phyloP scores from a whole-genome alignment of 1,139 yeast genomes.

The Kurtzmaniella quercitrusa region DNA sequence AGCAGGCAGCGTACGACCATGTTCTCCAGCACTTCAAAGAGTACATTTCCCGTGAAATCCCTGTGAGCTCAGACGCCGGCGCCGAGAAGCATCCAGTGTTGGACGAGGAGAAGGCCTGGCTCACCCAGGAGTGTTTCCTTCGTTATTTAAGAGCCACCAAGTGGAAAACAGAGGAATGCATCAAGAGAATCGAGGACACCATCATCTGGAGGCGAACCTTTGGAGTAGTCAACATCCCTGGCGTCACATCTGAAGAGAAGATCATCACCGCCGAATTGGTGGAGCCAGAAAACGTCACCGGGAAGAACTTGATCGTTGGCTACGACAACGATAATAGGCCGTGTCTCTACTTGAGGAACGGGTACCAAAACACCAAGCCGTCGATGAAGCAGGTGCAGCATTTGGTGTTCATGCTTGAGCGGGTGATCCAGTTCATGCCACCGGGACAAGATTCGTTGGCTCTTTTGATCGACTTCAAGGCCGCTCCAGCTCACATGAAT shows the following conservation, averaged over 20 bases:
- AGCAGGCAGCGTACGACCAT: slow-evolving; percentile 23
- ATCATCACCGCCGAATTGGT: slow-evolving; percentile 59
- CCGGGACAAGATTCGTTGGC: slow-evolving; percentile 93
- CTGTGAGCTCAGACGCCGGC: slow-evolving; percentile 18
- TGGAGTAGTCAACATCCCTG: slow-evolving; percentile 65
- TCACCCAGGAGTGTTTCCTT: slow-evolving; percentile 82
- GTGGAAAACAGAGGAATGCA: slow-evolving; percentile 73
- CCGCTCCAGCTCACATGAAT: slow-evolving; percentile 39
- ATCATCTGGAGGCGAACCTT: slow-evolving; percentile 90
- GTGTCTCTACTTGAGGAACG: slow-evolving; percentile 83
- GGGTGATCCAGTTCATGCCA: slow-evolving; percentile 91
- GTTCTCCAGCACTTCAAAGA: slow-evolving; percentile 22
- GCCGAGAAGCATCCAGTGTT: slow-evolving; percentile 21
- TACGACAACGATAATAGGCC: slow-evolving; percentile 88
- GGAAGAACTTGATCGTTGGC: slow-evolving; percentile 85
- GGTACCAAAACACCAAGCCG: slow-evolving; percentile 87
- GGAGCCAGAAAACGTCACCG: slow-evolving; percentile 72
- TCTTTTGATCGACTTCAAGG: slow-evolving; percentile 82
- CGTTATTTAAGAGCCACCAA: slow-evolving; percentile 88
- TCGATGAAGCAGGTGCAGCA: slow-evolving; percentile 89
- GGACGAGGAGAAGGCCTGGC: slow-evolving; percentile 78
- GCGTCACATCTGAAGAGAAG: slow-evolving; percentile 34
- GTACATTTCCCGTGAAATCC: slow-evolving; percentile 18
- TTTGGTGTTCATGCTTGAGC: slow-evolving; percentile 84
- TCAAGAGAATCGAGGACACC: slow-evolving; percentile 68